Evolutionary conservation across 2,329 filamentous ascomycete genomes (phyloP).

Genomic region (Monilinia fructicola): DNA sequence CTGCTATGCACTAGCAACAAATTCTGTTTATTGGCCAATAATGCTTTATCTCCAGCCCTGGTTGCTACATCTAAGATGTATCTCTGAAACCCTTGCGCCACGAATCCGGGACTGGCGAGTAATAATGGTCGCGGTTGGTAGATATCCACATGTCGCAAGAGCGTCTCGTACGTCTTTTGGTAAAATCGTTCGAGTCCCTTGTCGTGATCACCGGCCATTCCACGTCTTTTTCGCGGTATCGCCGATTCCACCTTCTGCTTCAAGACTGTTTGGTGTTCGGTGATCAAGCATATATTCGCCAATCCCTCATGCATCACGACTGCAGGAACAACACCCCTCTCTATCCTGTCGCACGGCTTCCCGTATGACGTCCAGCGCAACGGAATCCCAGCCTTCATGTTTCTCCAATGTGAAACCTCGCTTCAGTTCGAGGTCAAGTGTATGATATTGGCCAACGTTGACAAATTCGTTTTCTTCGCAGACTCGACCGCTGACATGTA

Average conservation of each 20-base stretch:
- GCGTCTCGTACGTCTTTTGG: constrained; percentile 70
- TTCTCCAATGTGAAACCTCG: constrained; percentile 89
- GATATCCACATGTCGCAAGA: constrained; percentile 78
- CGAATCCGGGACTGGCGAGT: constrained; percentile 86
- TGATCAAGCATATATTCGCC: constrained; percentile 81
- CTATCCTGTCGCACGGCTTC: constrained; percentile 78
- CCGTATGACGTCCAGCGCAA: constrained; percentile 73
- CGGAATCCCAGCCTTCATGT: constrained; percentile 82
- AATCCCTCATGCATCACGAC: constrained; percentile 91
- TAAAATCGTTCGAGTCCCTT: constrained; percentile 77
- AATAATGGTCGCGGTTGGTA: constrained; percentile 68
- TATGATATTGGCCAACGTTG: constrained; percentile 66
- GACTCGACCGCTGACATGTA: constrained; percentile 68
- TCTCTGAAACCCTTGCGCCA: constrained; percentile 75
- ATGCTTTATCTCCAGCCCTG: constrained; percentile 63
- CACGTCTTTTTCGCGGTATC: constrained; percentile 66
- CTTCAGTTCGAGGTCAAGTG: constrained; percentile 81
- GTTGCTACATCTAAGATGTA: constrained; percentile 66
- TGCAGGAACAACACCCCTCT: constrained; percentile 80
- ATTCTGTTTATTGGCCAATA: constrained; percentile 63
- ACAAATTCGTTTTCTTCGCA: constrained; percentile 66
- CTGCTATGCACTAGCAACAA: constrained; percentile 77
- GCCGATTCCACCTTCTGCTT: constrained; percentile 67
- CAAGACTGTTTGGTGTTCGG: constrained; percentile 74
- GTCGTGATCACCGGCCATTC: constrained; percentile 60